A percentile compares a stretch with the other conserved stretches of the same genome.
Evolutionary conservation across 306 rosid genomes (phyloP).

Genomic region (Cucurbita pepo): DNA sequence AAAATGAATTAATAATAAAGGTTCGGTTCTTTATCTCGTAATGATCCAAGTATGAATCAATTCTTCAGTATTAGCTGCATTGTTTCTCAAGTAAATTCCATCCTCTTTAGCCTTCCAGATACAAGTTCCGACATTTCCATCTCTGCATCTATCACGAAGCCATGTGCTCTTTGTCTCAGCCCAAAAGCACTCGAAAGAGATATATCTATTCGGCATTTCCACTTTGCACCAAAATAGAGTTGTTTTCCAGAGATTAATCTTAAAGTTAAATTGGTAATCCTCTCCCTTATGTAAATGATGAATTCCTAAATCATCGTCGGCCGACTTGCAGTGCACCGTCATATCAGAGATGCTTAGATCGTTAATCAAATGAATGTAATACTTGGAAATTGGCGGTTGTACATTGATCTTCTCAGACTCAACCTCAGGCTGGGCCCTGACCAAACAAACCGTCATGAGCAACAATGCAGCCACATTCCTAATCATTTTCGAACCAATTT

Average conservation of each 20-base stretch:
- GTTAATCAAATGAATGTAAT: neutral
- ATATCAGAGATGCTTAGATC: neutral
- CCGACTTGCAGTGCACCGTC: neutral
- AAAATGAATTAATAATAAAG: neutral
- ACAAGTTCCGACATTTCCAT: neutral
- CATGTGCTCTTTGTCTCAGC: neutral
- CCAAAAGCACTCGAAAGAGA: neutral
- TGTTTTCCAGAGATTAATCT: neutral
- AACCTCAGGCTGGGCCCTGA: neutral
- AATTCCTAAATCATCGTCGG: conserved; percentile 3
- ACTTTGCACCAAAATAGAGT: neutral
- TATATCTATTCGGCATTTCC: neutral
- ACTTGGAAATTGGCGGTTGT: neutral
- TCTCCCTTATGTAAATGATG: neutral
- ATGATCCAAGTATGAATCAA: neutral
- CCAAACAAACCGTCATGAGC: neutral
- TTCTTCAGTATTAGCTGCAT: neutral
- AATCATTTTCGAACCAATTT: too few relatives aligned
- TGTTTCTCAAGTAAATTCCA: neutral
- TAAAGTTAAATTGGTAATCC: neutral
- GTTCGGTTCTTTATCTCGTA: too few relatives aligned
- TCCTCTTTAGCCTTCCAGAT: neutral
- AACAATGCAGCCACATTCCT: neutral
- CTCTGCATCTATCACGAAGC: neutral
- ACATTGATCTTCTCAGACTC: neutral